Base-by-base conservation (phyloP, 2,329 filamentous ascomycete genomes). In the Ampelomyces quisqualis region DNA sequence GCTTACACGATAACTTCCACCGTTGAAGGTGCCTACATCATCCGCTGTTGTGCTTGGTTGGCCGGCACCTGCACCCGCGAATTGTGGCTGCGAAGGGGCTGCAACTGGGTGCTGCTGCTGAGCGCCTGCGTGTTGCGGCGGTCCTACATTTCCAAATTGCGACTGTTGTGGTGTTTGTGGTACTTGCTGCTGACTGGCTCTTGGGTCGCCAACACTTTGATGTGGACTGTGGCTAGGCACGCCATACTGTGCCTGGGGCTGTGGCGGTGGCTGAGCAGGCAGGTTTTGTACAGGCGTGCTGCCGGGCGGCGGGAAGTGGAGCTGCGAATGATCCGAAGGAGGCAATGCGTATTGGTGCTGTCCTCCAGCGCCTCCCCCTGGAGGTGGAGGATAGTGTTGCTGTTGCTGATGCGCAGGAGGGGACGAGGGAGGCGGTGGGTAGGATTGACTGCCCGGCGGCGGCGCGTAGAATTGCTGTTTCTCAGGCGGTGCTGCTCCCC, bases 21-120 rank as follows among this genome's bases (percentile, higher is more conserved):
- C 93, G 64, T 97, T 97, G 75, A 97, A 98, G 0, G 86, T 93
- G n/a, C 93, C 93, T 2, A 95, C 81, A 55, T 95, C 90, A 67
- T 97, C 93, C 20, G 81, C 75, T 1, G 79, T 77, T 1, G 84
- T 75, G 23, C 70, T 70, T 0, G 79, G 73, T 5, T 27, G 17
- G 21, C 71, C 33, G 14, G 20, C n/a, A 10, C 45, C 47, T 33
- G 70, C 68, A n/a, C 69, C 68, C 17, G 43, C 40, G 17, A 53
- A 53, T 14, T 43, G 44, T 47, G 66, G 38, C 52, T 64, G 51
- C 33, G 27, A 23, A 24, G 36, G 36, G 13, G 14, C 11, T 14
- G 24, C 26, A 21, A 22, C 23, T 20, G 60, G 54, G 38, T 68
- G 64, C 34, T 60, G 54, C 28, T 48, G 48, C 13, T 57, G 61